Evolutionary conservation across 2,329 filamentous ascomycete species (phyloP).

Genomic region (Domatiomyces globalis): DNA sequence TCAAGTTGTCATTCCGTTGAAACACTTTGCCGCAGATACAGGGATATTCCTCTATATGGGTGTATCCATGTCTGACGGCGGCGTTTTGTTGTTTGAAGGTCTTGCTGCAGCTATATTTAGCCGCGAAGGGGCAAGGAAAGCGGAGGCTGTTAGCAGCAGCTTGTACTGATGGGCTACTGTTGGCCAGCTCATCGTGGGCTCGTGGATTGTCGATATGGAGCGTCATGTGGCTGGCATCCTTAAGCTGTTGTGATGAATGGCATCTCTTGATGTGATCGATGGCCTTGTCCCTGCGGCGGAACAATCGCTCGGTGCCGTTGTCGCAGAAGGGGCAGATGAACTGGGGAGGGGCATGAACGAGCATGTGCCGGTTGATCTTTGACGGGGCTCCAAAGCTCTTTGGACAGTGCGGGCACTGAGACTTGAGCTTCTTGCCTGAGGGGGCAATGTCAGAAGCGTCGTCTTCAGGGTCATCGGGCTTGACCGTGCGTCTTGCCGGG

Average conservation of each 20-base stretch:
- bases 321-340: not conserved
- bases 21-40: constrained; percentile 12
- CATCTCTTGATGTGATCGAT: not conserved
- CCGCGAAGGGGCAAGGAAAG: constrained; percentile 10
- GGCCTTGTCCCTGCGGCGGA: not conserved
- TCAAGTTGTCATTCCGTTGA: constrained; percentile 4
- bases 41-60: constrained; percentile 6
- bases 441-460: not conserved
- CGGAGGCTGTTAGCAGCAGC: not conserved
- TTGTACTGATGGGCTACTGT: not conserved
- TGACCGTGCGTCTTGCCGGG: not conserved
- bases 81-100: constrained; percentile 8
- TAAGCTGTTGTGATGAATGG: not conserved
- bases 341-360: not conserved
- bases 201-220: not conserved
- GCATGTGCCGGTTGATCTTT: not conserved
- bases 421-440: not conserved
- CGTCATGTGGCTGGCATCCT: not conserved
- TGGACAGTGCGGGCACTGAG: not conserved
- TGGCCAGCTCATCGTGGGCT: not conserved
- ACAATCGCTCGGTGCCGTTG: not conserved
- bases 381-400: not conserved
- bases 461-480: not conserved
- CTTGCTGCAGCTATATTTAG: constrained; percentile 5
- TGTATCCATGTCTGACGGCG: constrained; percentile 10